Conservation (phyloP, 1,284 basidiomycete genomes). For the Ganoderma resinaceum region DNA sequence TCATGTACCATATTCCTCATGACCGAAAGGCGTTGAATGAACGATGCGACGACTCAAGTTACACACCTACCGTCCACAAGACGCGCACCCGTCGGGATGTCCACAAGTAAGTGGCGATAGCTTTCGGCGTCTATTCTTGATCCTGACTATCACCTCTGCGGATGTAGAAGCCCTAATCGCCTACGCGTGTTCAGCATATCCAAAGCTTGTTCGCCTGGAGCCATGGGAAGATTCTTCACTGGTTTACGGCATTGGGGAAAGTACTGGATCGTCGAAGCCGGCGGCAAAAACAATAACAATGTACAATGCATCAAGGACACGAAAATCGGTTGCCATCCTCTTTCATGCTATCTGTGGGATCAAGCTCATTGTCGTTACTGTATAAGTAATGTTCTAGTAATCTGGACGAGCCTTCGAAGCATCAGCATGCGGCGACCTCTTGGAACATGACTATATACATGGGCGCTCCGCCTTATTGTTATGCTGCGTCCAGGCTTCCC, state of each 20-base stretch:
- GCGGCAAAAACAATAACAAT: constrained; percentile 1
- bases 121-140: background rate
- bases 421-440: constrained; percentile 3
- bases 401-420: background rate
- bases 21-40: background rate
- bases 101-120: background rate
- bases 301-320: background rate
- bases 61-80: background rate
- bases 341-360: background rate
- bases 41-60: background rate
- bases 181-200: background rate
- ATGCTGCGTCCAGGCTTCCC: constrained; percentile 2
- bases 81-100: background rate
- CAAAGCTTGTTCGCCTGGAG: background rate
- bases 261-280: constrained; percentile 6
- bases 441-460: background rate
- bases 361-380: background rate
- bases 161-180: background rate
- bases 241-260: constrained; percentile 2
- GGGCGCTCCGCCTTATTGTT: constrained; percentile 6
- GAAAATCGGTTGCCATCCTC: constrained; percentile 1
- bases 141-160: background rate
- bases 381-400: constrained; percentile 2
- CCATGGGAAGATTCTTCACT: background rate
- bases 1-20: too few species aligned